Percentiles rank a stretch among this genome's conserved stretches.
Conservation (phyloP, 1,284 basidiomycete species). For the Pseudozyma sp. region DNA sequence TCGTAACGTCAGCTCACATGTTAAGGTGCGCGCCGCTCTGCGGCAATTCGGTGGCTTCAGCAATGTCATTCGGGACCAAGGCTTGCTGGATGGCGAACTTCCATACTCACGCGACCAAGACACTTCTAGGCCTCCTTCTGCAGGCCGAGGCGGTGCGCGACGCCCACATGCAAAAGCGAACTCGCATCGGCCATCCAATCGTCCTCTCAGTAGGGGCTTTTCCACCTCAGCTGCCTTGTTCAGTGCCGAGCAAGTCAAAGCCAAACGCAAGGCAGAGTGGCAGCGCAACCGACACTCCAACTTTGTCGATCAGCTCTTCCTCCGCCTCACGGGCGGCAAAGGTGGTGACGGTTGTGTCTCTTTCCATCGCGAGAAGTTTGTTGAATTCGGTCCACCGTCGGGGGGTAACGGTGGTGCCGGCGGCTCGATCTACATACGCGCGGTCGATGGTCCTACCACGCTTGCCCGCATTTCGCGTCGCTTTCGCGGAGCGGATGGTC, state of each 20-base stretch:
- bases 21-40: constrained; percentile 19
- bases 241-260: constrained; percentile 27
- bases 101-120: neutral
- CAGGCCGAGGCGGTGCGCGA: neutral
- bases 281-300: constrained; percentile 52
- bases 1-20: neutral
- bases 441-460: constrained; percentile 52
- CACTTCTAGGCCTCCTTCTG: neutral
- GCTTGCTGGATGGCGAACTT: constrained; percentile 3
- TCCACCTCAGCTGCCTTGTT: constrained; percentile 12
- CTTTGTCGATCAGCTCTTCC: constrained; percentile 61
- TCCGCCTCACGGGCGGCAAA: constrained; percentile 57
- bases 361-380: constrained; percentile 67
- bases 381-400: constrained; percentile 65
- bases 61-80: constrained; percentile 11
- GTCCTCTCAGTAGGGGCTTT: constrained; percentile 6
- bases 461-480: constrained; percentile 57
- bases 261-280: constrained; percentile 58
- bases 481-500: constrained; percentile 56
- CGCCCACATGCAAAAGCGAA: neutral
- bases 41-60: constrained; percentile 39
- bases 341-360: constrained; percentile 68
- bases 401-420: constrained; percentile 66
- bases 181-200: constrained; percentile 7
- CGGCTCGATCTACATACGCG: constrained; percentile 61